A percentile compares a stretch with the other conserved stretches of the same genome.
phyloP scores from a whole-genome alignment of 2,329 filamentous ascomycete genomes.

The Botrytis sinoallii region DNA sequence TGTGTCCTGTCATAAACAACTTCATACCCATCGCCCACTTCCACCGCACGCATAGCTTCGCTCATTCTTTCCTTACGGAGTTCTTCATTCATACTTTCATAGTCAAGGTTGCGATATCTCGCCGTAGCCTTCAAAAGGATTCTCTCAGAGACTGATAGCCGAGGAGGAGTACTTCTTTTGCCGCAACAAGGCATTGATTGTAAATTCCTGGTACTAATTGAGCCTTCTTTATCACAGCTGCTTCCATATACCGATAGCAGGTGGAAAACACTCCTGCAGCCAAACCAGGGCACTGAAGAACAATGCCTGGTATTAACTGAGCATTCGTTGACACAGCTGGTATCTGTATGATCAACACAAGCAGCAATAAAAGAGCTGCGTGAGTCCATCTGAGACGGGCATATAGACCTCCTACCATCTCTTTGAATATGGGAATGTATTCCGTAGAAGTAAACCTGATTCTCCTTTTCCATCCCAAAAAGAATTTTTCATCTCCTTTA shows the following conservation, averaged over 20 bases:
- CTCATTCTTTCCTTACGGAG: background rate
- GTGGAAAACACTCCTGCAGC: background rate
- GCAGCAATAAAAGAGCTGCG: background rate
- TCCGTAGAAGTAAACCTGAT: no score
- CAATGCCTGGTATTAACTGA: background rate
- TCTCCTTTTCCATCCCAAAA: background rate
- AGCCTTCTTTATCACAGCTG: background rate
- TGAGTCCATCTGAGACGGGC: background rate
- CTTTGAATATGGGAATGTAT: background rate
- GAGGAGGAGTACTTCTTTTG: background rate
- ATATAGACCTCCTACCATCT: no score
- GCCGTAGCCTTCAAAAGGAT: background rate
- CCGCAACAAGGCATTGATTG: background rate
- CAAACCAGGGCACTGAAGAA: background rate
- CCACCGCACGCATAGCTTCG: background rate
- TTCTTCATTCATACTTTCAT: background rate
- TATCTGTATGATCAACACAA: background rate
- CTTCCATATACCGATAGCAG: background rate
- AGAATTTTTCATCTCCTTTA: no score
- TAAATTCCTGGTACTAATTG: background rate
- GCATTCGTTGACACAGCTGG: background rate
- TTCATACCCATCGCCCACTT: background rate
- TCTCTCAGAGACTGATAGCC: background rate
- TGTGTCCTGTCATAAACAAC: background rate
- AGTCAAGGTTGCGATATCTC: background rate